These are phyloP conservation scores for Fusarium nelsonii DNA, from an alignment of 2,329 filamentous ascomycete genomes.

Conservation along the genomic window DNA sequence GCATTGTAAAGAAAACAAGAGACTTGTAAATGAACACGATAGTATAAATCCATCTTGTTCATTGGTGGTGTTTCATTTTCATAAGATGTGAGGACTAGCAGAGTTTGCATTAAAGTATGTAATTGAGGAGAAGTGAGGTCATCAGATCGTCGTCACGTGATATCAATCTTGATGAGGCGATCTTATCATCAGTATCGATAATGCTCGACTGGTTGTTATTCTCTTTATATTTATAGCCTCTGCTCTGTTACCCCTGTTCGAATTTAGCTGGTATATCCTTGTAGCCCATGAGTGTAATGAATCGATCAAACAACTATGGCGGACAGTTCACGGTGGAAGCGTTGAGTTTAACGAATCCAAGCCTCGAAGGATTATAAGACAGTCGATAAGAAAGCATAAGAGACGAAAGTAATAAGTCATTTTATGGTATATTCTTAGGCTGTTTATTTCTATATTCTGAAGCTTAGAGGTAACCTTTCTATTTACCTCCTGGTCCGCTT, in stretches of 20 bases:
- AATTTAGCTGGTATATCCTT: not conserved
- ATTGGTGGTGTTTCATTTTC: not conserved
- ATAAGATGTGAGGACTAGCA: slow-evolving; percentile 1
- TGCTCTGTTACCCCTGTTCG: rapidly evolving
- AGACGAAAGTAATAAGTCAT: too few species aligned
- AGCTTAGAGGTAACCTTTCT: too few species aligned
- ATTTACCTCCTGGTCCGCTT: too few species aligned
- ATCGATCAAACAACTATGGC: not conserved
- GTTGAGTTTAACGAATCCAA: not conserved
- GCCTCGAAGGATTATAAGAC: too few species aligned
- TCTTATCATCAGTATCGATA: not conserved
- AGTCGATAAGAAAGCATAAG: too few species aligned
- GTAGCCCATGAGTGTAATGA: too few species aligned
- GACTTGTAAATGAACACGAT: not conserved
- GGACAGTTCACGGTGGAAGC: not conserved
- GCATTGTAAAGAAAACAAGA: not conserved
- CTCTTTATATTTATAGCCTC: too few species aligned
- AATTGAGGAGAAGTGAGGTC: slow-evolving; percentile 32
- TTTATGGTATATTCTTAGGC: too few species aligned
- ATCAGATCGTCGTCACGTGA: slow-evolving; percentile 28
- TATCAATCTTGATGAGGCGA: not conserved
- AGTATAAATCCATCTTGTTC: not conserved
- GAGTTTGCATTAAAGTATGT: slow-evolving; percentile 16
- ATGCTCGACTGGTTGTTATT: not conserved
- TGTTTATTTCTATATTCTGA: too few species aligned